Conservation (phyloP, 2,329 filamentous ascomycete genomes). For the Torrubiella hemipterigena region DNA sequence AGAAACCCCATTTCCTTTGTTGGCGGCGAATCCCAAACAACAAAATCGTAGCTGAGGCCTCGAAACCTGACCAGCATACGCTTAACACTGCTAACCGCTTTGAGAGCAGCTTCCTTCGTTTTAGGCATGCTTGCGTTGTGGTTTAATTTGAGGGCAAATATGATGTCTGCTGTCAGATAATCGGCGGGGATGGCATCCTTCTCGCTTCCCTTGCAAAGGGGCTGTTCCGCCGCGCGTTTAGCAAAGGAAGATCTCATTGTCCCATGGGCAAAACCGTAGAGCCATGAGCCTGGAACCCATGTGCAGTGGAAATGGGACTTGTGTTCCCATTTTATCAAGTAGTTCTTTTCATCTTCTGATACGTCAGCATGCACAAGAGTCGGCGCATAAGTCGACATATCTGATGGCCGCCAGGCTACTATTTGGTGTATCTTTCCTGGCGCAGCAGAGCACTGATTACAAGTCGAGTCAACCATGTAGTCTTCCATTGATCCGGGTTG, state of each 20-base stretch:
- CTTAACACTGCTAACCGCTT: slow-evolving; percentile 58
- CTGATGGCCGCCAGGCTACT: slow-evolving; percentile 72
- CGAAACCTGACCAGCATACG: slow-evolving; percentile 82
- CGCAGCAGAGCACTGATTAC: slow-evolving; percentile 59
- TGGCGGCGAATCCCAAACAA: slow-evolving; percentile 80
- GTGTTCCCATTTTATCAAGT: slow-evolving; percentile 78
- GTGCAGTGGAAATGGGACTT: slow-evolving; percentile 70
- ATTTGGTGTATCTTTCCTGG: slow-evolving; percentile 61
- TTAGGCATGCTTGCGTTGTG: slow-evolving; percentile 33
- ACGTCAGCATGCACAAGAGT: slow-evolving; percentile 30
- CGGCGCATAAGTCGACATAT: slow-evolving; percentile 3
- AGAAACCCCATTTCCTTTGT: slow-evolving; percentile 47
- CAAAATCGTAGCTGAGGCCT: slow-evolving; percentile 80
- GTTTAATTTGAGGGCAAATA: slow-evolving; percentile 63
- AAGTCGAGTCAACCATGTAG: slow-evolving; percentile 66
- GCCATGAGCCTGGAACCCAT: slow-evolving; percentile 87
- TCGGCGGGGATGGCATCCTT: slow-evolving; percentile 82
- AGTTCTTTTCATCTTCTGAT: slow-evolving; percentile 63
- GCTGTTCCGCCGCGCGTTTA: slow-evolving; percentile 51
- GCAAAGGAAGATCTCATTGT: slow-evolving; percentile 64
- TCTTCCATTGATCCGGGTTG: slow-evolving; percentile 57
- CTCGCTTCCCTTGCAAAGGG: slow-evolving; percentile 50
- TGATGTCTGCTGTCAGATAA: slow-evolving; percentile 72
- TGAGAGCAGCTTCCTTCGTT: slow-evolving; percentile 57
- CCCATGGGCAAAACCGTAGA: slow-evolving; percentile 56